Percentiles rank a stretch among this genome's conserved stretches.
These are phyloP conservation scores for Fusarium virguliforme DNA, from an alignment of 2,329 filamentous ascomycete genomes.

Conservation along the genomic window DNA sequence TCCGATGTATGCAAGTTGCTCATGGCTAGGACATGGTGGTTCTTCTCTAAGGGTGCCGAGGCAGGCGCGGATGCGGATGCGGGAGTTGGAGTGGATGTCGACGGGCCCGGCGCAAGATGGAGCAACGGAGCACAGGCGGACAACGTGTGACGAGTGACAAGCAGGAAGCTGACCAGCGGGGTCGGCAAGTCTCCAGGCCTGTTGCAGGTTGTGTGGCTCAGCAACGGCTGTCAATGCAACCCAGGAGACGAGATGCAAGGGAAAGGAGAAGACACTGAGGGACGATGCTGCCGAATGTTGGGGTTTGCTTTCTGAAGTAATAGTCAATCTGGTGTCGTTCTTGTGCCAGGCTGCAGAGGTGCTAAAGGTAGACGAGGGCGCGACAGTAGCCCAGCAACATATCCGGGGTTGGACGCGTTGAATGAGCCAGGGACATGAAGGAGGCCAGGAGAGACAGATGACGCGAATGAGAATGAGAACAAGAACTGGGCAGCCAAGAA, in stretches of 20 bases:
- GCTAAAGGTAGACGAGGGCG: conserved; percentile 41
- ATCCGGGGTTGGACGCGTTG: conserved; percentile 32
- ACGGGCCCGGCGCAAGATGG: conserved; percentile 36
- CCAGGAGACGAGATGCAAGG: conserved; percentile 28
- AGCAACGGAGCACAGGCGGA: conserved; percentile 35
- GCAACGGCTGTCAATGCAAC: conserved; percentile 41
- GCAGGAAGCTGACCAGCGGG: conserved; percentile 46
- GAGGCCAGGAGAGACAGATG: conserved; percentile 26
- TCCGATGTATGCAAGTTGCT: conserved; percentile 62
- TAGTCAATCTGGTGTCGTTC: conserved; percentile 18
- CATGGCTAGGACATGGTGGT: conserved; percentile 63
- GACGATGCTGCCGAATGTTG: conserved; percentile 14
- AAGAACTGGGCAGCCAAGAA: conserved; percentile 4
- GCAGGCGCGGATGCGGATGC: conserved; percentile 36
- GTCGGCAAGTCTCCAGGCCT: conserved; percentile 36
- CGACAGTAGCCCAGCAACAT: conserved; percentile 45
- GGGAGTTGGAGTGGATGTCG: conserved; percentile 23
- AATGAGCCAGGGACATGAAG: conserved; percentile 44
- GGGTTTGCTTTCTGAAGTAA: conserved; percentile 13
- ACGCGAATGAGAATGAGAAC: neutral
- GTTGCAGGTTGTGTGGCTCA: conserved; percentile 40
- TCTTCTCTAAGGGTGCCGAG: conserved; percentile 36
- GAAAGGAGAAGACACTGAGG: conserved; percentile 33
- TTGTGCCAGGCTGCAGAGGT: conserved; percentile 5
- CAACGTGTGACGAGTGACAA: conserved; percentile 40